Base-by-base conservation (phyloP, 495 filamentous ascomycete species). In the Penicillium flavigenum region DNA sequence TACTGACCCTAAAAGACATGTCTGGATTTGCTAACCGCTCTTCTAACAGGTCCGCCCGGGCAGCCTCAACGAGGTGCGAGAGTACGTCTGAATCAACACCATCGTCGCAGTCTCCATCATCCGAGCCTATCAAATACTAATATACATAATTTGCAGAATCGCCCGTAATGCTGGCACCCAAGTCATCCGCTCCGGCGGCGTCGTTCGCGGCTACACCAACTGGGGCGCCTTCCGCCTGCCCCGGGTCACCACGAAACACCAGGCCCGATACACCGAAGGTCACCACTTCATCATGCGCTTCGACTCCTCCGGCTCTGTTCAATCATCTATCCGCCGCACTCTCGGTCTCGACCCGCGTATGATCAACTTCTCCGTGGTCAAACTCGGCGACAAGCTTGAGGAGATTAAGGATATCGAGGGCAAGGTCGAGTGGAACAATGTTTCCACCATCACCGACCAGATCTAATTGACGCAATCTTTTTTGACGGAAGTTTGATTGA, bases 251-350 rank as follows among this genome's bases (percentile, higher is more conserved):
- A 86, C 80, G 60, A 85, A 85, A 68, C 88, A 93, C 74, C 90
- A 96, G 75, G 82, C 86, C 55, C 81, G 81, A 54, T 87, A 98
- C 79, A 83, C 82, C 52, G 79, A 81, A 36, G 94, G 95, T 32
- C 92, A 97, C 74, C 96, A 98, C 79, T 98, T 98, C 78, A 86
- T 96, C 67, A 90, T 98, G 91, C 90, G 94, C 58, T 98, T 95
- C 76, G 94, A 98, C 71, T 66, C 86, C 32, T 84, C 83, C 43
- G 81, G 83, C 22, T 58, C 73, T 41, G 87, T 88, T 14, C 93
- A 98, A 76, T 72, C 85, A 43, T 80, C 81, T 43, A 81, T 98
- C 5, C 79, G 84, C 59, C 77, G 85, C 54, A 92, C 88, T 19
- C 75, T 98, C 63, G 80, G 83, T n/a, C 77, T 96, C 65, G 94